Base-by-base conservation (phyloP, 2,329 filamentous ascomycete genomes). In the Nannizziopsis arthrosporioides region DNA sequence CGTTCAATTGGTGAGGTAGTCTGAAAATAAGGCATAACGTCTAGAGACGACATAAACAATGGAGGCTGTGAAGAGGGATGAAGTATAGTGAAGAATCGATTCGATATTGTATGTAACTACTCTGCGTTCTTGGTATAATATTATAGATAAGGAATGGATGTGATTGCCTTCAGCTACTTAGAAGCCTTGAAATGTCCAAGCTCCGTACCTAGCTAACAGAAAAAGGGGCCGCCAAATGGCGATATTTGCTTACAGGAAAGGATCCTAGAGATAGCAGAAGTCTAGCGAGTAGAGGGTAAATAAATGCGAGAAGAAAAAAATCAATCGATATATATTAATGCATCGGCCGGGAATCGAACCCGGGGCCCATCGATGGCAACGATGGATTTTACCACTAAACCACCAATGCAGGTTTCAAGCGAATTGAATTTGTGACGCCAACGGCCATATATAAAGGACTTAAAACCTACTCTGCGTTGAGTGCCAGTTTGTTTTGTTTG, bases 321-420 rank as follows among this genome's bases (percentile, higher is more conserved):
- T n/a, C n/a, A 18, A 32, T 39, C 19, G 45, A 45, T 12, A 19
- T 31, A n/a, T 7, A 46, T n/a, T n/a, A 42, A 32, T 66, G 64
- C 63, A 66, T 61, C 56, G 65, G 61, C 66, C 66, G 64, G 57
- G 67, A 69, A 68, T 68, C 65, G 66, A 69, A 69, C 67, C 58
- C 65, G 67, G 67, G 66, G 68, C 69, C 67, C 68, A 69, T 72
- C 69, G 68, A 72, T 72, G 69, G 69, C 68, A 72, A 72, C 68
- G 69, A 72, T 69, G 68, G 67, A 72, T 72, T 71, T 70, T 72
- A 72, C 69, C 69, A 71, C 68, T 72, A 71, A 71, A 71, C 68
- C 68, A 72, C 67, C 68, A 52, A 49, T 53, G 52, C 52, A 42
- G 34, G 15, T 15, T 15, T 3, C 11, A 3, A n/a, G 11, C 5